Evolutionary conservation across 2,329 filamentous ascomycete genomes (phyloP), one percentile per base, ranked within the genome.

Genomic region (Aspergillus vadensis): DNA sequence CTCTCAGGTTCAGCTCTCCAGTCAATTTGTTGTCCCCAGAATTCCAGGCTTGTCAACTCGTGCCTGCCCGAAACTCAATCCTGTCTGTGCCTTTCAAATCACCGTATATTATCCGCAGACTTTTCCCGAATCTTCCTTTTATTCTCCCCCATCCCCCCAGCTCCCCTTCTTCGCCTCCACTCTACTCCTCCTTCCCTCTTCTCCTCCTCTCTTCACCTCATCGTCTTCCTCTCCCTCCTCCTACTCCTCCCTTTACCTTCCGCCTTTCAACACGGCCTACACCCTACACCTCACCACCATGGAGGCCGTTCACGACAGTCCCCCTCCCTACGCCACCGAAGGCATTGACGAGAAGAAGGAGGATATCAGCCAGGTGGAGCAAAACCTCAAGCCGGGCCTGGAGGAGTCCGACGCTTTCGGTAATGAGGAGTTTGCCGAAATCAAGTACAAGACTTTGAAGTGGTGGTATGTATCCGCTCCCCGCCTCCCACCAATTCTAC

Each of bases 381-480:
- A 60, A 15, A 62, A 63, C 49, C 51, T 64, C 43, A 61, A 65
- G 49, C 57, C 59, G 36, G 51, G 55, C 17, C 27, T 59, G 21
- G 55, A 58, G 21, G 58, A 58, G 19, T 25, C 53, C 12, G 74
- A 76, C 57, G 70, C 71, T 12, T 76, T 75, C 52, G 72, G 72
- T 3, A 63, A 74, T 57, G 74, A 76, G 56, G 67, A 65, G 17
- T 59, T 61, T 6, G 66, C 70, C 3, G 76, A 78, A 47, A 76
- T 82, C 57, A 76, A 83, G 59, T 83, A 81, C 65, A 79, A 78
- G 64, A 81, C 79, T 0, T 75, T 81, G 73, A 71, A 74, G 49
- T 83, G 81, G 65, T 67, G 65, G 65, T 67, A 66, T 27, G 65
- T 63, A 30, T 39, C 7, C n/a, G 21, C 6, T 6, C 4, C 1